Evolutionary conservation across 2,329 filamentous ascomycete genomes (phyloP).

Genomic region (Trichoderma brevicompactum): DNA sequence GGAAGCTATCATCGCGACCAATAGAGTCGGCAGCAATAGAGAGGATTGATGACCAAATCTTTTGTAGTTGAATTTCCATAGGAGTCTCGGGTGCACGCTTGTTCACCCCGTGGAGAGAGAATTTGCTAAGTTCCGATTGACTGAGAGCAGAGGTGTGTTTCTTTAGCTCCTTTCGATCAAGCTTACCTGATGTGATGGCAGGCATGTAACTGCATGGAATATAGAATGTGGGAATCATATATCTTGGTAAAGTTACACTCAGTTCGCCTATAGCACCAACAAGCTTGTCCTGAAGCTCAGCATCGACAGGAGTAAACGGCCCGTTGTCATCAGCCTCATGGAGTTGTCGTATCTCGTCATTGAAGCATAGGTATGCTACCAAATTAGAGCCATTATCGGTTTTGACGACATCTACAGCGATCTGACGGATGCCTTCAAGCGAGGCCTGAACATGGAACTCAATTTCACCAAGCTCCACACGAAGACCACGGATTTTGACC

Average conservation of each 20-base stretch:
- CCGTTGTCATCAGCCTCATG: conserved; percentile 6
- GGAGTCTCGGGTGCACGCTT: conserved; percentile 13
- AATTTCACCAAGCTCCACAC: conserved; percentile 23
- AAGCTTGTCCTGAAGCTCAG: conserved; percentile 26
- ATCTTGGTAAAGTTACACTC: conserved; percentile 27
- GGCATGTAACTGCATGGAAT: conserved; percentile 33
- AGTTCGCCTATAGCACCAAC: conserved; percentile 30
- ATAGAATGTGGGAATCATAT: conserved; percentile 34
- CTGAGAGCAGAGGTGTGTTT: background rate
- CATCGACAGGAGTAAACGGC: conserved; percentile 28
- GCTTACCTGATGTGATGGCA: conserved; percentile 30
- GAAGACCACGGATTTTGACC: conserved; percentile 13
- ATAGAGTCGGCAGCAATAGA: conserved; percentile 22
- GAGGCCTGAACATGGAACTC: conserved; percentile 23
- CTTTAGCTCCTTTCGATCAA: conserved; percentile 28
- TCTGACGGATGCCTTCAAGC: conserved; percentile 2
- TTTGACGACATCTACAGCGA: conserved; percentile 15
- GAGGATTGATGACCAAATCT: conserved; percentile 31
- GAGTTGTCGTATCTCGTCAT: conserved; percentile 5
- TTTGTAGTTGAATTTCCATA: conserved; percentile 20
- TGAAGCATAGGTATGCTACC: conserved; percentile 24
- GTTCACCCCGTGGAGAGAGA: background rate
- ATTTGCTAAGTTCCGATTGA: conserved; percentile 1
- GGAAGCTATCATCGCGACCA: conserved; percentile 29
- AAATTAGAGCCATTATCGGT: conserved; percentile 9